Conservation (phyloP, 345 rosid species). For the Dovyalis caffra region DNA sequence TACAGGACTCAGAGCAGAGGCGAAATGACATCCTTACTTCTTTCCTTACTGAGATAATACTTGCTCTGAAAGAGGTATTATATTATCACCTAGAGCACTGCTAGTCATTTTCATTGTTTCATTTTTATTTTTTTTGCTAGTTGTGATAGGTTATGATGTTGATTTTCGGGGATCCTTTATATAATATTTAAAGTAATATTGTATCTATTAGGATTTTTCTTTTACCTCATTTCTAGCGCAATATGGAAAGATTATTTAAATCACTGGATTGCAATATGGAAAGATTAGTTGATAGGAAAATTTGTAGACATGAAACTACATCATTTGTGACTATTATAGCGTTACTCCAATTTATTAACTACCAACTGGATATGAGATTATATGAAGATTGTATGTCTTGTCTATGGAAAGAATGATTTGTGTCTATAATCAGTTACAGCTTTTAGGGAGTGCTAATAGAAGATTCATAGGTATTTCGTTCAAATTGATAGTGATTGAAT, state of each 20-base stretch:
- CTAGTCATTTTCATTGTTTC: background rate
- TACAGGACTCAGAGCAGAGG: slow-evolving; percentile 65
- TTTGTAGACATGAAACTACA: background rate
- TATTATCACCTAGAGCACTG: background rate
- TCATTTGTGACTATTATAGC: background rate
- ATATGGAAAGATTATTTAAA: background rate
- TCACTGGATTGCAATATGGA: background rate
- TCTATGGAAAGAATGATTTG: background rate
- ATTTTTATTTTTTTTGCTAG: background rate
- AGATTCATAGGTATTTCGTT: background rate
- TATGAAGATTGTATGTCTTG: background rate
- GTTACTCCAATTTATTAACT: background rate
- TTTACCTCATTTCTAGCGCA: background rate
- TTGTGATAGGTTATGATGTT: background rate
- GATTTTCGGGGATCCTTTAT: background rate
- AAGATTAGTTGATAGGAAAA: background rate
- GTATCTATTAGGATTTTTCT: too few species aligned
- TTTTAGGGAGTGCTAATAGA: background rate
- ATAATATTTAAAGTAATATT: background rate
- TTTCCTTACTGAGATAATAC: slow-evolving; percentile 82
- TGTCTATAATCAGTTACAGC: background rate
- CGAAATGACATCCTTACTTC: slow-evolving; percentile 52
- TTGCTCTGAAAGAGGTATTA: slow-evolving; percentile 92
- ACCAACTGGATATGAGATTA: background rate
- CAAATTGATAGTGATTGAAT: background rate